A percentile compares a stretch with the other conserved stretches of the same genome.
Evolutionary conservation across 2,329 filamentous ascomycete species (phyloP).

Genomic region (Fusarium buxicola): DNA sequence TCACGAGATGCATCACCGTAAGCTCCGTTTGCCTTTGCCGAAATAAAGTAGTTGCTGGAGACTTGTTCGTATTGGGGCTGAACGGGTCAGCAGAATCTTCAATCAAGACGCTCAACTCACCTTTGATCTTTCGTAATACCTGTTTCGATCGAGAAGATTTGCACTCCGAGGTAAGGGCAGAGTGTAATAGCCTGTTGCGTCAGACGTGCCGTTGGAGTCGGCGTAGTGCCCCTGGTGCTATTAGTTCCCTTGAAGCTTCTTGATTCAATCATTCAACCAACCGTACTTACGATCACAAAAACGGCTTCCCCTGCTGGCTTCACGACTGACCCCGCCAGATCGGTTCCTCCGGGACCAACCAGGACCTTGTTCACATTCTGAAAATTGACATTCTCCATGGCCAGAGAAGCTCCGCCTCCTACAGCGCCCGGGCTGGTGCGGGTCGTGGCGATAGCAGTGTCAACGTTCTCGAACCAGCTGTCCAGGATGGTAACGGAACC

Average conservation of each 20-base stretch:
- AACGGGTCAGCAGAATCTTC: neutral
- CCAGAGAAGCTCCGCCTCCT: constrained; percentile 56
- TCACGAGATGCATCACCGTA: constrained; percentile 79
- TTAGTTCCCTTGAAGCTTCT: constrained; percentile 12
- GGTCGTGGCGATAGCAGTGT: constrained; percentile 75
- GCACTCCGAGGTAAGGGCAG: constrained; percentile 28
- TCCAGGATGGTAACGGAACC: constrained; percentile 82
- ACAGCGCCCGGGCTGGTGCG: constrained; percentile 48
- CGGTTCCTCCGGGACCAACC: constrained; percentile 31
- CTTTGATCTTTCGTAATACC: constrained; percentile 79
- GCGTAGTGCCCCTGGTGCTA: constrained; percentile 42
- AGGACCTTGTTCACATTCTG: constrained; percentile 48
- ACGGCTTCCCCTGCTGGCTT: constrained; percentile 20
- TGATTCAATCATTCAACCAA: rapidly evolving
- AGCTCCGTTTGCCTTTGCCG: constrained; percentile 64
- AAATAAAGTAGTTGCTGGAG: constrained; percentile 71
- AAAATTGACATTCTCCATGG: constrained; percentile 62
- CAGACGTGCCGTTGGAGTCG: constrained; percentile 36
- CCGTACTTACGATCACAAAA: constrained; percentile 45
- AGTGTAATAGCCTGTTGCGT: constrained; percentile 40
- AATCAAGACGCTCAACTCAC: constrained; percentile 10
- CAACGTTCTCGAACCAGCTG: constrained; percentile 75
- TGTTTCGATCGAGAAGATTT: constrained; percentile 62
- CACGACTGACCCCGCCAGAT: constrained; percentile 28
- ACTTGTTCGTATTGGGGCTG: constrained; percentile 76